Evolutionary conservation across 208 protist species (phyloP).

Genomic region (Leishmania arabica): DNA sequence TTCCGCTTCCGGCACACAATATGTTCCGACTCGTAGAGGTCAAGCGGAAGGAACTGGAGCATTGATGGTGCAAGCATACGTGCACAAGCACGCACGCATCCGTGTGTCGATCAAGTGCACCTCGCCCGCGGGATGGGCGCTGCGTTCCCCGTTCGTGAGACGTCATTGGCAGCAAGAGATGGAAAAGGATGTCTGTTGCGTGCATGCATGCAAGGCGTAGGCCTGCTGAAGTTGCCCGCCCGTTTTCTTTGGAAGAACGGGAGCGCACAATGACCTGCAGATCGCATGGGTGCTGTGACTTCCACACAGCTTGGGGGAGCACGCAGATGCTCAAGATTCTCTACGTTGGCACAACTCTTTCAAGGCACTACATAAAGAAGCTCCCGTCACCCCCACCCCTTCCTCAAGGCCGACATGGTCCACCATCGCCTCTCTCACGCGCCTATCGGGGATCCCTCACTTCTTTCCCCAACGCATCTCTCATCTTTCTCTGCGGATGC

Average conservation of each 20-base stretch:
- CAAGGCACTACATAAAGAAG: background rate
- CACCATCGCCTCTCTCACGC: background rate
- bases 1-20: constrained; percentile 67
- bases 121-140: background rate
- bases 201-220: background rate
- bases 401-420: background rate
- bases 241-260: background rate
- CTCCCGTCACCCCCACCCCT: background rate
- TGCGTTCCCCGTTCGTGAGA: background rate
- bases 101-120: background rate
- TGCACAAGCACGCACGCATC: background rate
- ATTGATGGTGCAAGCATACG: background rate
- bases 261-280: background rate
- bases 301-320: background rate
- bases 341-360: background rate
- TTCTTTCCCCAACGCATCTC: background rate
- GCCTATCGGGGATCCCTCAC: background rate
- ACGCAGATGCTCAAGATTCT: background rate
- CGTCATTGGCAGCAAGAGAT: background rate
- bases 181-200: background rate
- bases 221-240: background rate
- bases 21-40: constrained; percentile 73
- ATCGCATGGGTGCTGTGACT: background rate
- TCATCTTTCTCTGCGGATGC: background rate
- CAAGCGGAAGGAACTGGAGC: constrained; percentile 23